Base-by-base conservation (phyloP, 768 basidiomycete genomes). In the Phylloporus sp. region DNA sequence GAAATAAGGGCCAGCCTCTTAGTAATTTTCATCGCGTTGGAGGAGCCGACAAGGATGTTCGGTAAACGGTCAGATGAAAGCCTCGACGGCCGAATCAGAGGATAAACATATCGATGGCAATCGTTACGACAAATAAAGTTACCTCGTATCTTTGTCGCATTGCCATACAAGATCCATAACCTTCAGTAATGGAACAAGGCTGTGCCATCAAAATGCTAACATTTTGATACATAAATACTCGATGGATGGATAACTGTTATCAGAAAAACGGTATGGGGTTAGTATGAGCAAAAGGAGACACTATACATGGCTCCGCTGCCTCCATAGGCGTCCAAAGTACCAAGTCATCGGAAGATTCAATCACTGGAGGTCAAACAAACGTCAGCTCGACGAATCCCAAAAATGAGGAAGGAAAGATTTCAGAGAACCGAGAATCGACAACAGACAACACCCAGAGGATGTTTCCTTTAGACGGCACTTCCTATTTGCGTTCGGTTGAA, bases 371-470 rank as follows among this genome's bases (percentile, higher is more conserved):
- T 3, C 11, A 46, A 35, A 26, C 1, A 42, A 18, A 21, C 2
- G 22, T 61, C 27, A 59, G 56, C 13, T 40, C 18, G 22, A 21
- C 13, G 36, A 26, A 10, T n/a, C 14, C n/a, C 10, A 9, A 3
- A 15, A 24, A 6, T 2, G 9, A 33, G 28, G 26, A 35, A 26
- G 44, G 39, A 22, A 32, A 23, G 32, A 45, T 44, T 29, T 66
- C 66, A 68, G 64, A 52, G 62, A 64, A 66, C 66, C 64, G 66
- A 40, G 59, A 51, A 37, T 66, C 64, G 62, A 66, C 64, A 68
- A 27, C 38, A 64, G 58, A 54, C 50, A 49, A 55, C 55, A 57
- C 48, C 60, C 50, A 50, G 13, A 34, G 31, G 37, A 52, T 3
- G 39, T 41, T 49, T 54, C 62, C 53, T 67, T 66, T 35, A 58